Conservation (phyloP, 2,329 filamentous ascomycete genomes). For the Paraconiothyrium brasiliense region DNA sequence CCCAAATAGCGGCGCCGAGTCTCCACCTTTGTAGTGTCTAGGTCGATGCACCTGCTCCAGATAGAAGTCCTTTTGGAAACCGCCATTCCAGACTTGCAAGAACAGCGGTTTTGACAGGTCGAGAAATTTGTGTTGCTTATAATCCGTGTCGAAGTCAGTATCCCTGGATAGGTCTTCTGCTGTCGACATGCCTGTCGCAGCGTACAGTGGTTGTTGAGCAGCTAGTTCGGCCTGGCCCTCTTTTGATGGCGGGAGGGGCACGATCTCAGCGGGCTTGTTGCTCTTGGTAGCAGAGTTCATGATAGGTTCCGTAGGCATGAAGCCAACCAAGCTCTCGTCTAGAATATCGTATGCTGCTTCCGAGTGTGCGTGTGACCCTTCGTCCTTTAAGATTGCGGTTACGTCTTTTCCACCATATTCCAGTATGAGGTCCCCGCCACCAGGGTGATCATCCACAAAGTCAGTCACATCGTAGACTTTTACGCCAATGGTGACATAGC, state of each 20-base stretch:
- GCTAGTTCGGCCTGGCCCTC: conserved; percentile 59
- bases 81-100: conserved; percentile 85
- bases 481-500: conserved; percentile 88
- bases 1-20: conserved; percentile 91
- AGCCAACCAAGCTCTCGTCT: conserved; percentile 85
- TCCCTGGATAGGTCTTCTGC: conserved; percentile 88
- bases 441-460: conserved; percentile 90
- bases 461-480: conserved; percentile 96
- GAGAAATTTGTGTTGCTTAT: conserved; percentile 91
- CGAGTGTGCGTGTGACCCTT: conserved; percentile 83
- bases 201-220: conserved; percentile 59
- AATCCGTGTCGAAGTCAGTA: conserved; percentile 80
- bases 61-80: conserved; percentile 95
- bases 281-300: conserved; percentile 61
- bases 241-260: conserved; percentile 62
- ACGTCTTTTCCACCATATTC: conserved; percentile 92
- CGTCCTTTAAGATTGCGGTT: conserved; percentile 81
- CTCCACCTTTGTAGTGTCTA: conserved; percentile 92
- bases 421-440: conserved; percentile 85
- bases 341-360: conserved; percentile 96
- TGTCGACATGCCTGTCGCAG: conserved; percentile 83
- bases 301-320: conserved; percentile 71
- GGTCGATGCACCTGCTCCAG: conserved; percentile 95
- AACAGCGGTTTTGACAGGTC: conserved; percentile 87
- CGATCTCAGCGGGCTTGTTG: conserved; percentile 58